A percentile compares a stretch with the other conserved stretches of the same genome.
Conservation (phyloP, 2,329 filamentous ascomycete genomes). For the Fusarium coffeatum region DNA sequence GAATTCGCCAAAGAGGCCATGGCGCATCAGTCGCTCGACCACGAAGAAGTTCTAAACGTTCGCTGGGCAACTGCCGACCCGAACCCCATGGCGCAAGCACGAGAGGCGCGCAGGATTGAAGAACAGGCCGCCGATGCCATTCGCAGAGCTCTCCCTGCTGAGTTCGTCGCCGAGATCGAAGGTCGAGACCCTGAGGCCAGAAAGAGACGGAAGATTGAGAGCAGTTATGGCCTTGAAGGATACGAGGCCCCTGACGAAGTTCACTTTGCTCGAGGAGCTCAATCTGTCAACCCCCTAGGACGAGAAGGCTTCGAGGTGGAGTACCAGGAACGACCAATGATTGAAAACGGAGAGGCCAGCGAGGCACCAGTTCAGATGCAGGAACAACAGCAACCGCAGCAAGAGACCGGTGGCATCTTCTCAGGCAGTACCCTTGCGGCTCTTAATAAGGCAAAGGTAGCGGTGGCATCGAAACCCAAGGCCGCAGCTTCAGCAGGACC, state of each 20-base stretch:
- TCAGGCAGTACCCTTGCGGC: slow-evolving; percentile 85
- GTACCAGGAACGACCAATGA: slow-evolving; percentile 68
- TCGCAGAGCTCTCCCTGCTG: slow-evolving; percentile 84
- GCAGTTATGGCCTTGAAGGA: slow-evolving; percentile 86
- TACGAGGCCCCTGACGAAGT: slow-evolving; percentile 96
- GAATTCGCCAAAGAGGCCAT: slow-evolving; percentile 96
- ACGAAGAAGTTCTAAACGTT: slow-evolving; percentile 93
- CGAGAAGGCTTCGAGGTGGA: slow-evolving; percentile 72
- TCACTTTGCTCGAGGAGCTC: slow-evolving; percentile 85
- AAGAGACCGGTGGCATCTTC: slow-evolving; percentile 73
- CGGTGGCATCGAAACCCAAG: slow-evolving; percentile 66
- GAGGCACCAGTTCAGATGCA: slow-evolving; percentile 46
- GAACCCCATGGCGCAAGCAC: slow-evolving; percentile 92
- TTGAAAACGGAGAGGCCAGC: slow-evolving; percentile 65
- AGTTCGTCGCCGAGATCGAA: slow-evolving; percentile 94
- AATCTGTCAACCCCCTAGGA: slow-evolving; percentile 70
- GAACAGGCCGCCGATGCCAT: slow-evolving; percentile 98
- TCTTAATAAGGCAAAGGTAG: slow-evolving; percentile 69
- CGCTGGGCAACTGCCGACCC: slow-evolving; percentile 97
- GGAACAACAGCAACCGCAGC: slow-evolving; percentile 54
- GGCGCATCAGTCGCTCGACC: slow-evolving; percentile 92
- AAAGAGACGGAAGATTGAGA: slow-evolving; percentile 90
- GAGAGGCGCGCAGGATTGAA: slow-evolving; percentile 88
- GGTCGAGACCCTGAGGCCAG: slow-evolving; percentile 87
- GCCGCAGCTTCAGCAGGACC: slow-evolving; percentile 71